Evolutionary conservation across 2,329 filamentous ascomycete genomes (phyloP).

Genomic region (Alternaria burnsii): DNA sequence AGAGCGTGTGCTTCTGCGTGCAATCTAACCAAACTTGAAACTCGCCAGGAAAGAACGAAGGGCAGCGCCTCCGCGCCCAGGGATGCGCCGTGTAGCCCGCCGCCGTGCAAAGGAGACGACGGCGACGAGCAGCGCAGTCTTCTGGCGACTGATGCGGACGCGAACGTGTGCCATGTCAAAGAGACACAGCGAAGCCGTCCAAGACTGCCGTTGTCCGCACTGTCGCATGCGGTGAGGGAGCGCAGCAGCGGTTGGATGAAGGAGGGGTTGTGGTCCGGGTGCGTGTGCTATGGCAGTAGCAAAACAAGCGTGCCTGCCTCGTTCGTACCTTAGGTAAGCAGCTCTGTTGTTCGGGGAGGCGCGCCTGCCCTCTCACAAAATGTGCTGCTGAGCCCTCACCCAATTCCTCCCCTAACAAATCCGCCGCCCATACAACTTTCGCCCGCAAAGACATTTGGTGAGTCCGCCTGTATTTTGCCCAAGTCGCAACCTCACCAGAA

Average conservation of each 20-base stretch:
- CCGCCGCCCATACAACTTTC: conserved; percentile 36
- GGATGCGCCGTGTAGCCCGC: conserved; percentile 18
- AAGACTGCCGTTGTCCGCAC: conserved; percentile 10
- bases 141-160: background rate
- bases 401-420: conserved; percentile 18
- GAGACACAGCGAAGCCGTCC: background rate
- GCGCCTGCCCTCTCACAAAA: conserved; percentile 15
- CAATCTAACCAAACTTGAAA: conserved; percentile 48
- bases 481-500: conserved; percentile 28
- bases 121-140: background rate
- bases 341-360: conserved; percentile 13
- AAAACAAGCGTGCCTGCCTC: conserved; percentile 25
- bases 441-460: conserved; percentile 42
- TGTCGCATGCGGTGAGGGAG: conserved; percentile 24
- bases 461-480: conserved; percentile 38
- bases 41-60: conserved; percentile 31
- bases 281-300: conserved; percentile 21
- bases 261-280: conserved; percentile 23
- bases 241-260: conserved; percentile 22
- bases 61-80: conserved; percentile 20
- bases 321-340: conserved; percentile 14
- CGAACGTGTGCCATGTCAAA: background rate
- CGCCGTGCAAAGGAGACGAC: background rate
- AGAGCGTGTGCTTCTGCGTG: conserved; percentile 31
- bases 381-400: conserved; percentile 16